phyloP scores from a whole-genome alignment of 192 early-diverging fungal species.

The Chytriomyces sp. region DNA sequence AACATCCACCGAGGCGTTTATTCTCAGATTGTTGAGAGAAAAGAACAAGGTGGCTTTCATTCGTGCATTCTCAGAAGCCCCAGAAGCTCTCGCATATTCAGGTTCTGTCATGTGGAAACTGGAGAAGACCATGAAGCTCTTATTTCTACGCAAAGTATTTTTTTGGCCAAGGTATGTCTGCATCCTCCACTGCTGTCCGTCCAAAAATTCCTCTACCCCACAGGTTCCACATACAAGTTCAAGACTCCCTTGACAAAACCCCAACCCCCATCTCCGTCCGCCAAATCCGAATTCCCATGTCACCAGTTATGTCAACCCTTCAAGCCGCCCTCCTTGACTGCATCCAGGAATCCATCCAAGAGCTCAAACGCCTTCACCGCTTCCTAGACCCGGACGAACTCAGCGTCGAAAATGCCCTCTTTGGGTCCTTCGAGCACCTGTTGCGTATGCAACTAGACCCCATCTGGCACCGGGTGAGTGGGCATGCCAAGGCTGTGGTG shows the following conservation, averaged over 20 bases:
- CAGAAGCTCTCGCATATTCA: constrained; percentile 67
- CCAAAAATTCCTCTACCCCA: constrained; percentile 3
- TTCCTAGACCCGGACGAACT: constrained; percentile 71
- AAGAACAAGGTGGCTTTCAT: constrained; percentile 84
- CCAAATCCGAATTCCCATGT: constrained; percentile 62
- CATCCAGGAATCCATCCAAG: constrained; percentile 73
- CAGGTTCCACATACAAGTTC: constrained; percentile 70
- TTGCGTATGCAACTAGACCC: constrained; percentile 78
- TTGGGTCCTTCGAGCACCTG: constrained; percentile 80
- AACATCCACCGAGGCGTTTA: constrained; percentile 87
- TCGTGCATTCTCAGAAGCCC: constrained; percentile 89
- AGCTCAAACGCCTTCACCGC: constrained; percentile 58
- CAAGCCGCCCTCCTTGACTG: constrained; percentile 86
- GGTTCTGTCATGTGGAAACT: constrained; percentile 84
- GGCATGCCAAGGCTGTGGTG: constrained; percentile 74
- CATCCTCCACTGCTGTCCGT: background rate
- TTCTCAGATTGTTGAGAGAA: constrained; percentile 77
- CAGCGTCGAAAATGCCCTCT: constrained; percentile 84
- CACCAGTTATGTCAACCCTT: constrained; percentile 78
- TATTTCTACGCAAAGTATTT: constrained; percentile 79
- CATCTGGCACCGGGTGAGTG: constrained; percentile 82
- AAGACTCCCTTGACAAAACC: constrained; percentile 54
- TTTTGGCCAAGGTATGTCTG: constrained; percentile 84
- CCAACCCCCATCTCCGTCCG: constrained; percentile 7
- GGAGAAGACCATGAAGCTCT: constrained; percentile 79